phyloP scores from a whole-genome alignment of 108 stramenopile species.

The Skeletonema marinoi region DNA sequence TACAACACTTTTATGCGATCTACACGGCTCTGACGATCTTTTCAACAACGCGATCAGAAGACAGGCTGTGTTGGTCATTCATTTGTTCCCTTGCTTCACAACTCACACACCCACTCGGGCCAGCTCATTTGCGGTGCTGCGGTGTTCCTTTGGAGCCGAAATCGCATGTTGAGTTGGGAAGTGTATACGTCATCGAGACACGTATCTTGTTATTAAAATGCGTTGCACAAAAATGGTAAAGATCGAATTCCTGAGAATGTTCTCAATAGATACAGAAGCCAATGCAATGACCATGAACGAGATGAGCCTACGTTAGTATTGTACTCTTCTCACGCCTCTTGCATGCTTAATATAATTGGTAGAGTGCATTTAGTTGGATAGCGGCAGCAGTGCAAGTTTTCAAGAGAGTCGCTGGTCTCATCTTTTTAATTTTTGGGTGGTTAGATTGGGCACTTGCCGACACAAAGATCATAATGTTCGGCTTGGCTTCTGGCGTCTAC shows the following conservation, averaged over 20 bases:
- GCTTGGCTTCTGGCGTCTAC: constrained; percentile 73
- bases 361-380: neutral
- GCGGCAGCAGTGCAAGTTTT: neutral
- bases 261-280: no score
- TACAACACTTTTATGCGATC: neutral
- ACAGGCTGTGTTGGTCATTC: neutral
- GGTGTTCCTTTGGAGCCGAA: neutral
- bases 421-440: neutral
- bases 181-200: neutral
- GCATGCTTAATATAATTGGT: no score
- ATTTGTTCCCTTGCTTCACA: neutral
- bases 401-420: neutral
- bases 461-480: constrained; percentile 60
- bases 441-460: neutral
- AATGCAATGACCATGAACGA: no score
- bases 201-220: neutral
- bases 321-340: no score
- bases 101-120: neutral
- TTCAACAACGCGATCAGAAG: neutral
- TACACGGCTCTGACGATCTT: neutral
- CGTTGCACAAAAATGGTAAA: neutral
- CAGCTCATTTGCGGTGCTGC: neutral
- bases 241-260: no score
- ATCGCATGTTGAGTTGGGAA: neutral
- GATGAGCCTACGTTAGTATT: no score